Conservation (phyloP, 305 asterid genomes). For the Solanum aculeatissimum region DNA sequence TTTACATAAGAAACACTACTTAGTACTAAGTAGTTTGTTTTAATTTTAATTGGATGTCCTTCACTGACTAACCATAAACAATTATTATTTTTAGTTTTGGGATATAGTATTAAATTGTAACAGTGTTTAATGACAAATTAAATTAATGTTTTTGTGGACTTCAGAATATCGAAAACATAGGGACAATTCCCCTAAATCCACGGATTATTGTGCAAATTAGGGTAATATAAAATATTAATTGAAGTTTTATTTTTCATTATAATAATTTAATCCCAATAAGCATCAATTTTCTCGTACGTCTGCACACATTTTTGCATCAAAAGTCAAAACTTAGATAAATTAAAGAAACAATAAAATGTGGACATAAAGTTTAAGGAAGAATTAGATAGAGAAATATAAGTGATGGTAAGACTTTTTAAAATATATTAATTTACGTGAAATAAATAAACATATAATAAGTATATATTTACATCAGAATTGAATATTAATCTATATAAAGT, state of each 20-base stretch:
- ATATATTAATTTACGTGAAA: not conserved
- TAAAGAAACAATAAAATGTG: not conserved
- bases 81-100: not conserved
- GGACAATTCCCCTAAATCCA: not conserved
- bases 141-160: not conserved
- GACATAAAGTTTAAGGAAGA: not conserved
- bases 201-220: not conserved
- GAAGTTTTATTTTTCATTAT: not conserved
- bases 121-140: not conserved
- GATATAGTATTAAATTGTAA: not conserved
- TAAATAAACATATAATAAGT: not conserved
- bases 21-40: not conserved
- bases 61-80: not conserved
- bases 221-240: not conserved
- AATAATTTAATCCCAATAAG: not conserved
- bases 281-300: not conserved
- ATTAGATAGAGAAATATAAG: not conserved
- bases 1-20: no score
- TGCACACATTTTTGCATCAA: not conserved
- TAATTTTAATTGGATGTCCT: not conserved
- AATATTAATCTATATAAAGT: no score
- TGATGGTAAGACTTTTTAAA: not conserved
- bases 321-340: constrained; percentile 2
- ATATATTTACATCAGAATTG: no score
- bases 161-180: not conserved